Evolutionary conservation across 148 eudicot genomes (phyloP).

Genomic region (Rhododendron henanense): DNA sequence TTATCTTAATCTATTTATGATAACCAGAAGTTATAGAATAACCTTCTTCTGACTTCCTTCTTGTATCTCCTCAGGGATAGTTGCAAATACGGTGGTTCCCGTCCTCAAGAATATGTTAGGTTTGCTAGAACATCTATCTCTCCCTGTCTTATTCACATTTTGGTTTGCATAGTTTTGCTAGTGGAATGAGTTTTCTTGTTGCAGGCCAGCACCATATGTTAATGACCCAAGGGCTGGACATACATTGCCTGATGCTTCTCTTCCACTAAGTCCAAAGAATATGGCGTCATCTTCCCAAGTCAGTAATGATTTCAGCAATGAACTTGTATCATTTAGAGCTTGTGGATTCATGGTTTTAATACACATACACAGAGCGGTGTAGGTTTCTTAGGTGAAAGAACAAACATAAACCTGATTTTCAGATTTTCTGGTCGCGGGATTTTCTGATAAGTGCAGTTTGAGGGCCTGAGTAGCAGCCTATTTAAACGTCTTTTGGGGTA

Average conservation of each 20-base stretch:
- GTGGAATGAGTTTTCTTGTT: constrained; percentile 12
- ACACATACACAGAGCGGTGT: neutral
- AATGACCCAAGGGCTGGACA: constrained; percentile 29
- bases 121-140: constrained; percentile 8
- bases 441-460: neutral
- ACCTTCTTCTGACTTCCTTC: neutral
- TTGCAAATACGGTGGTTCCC: constrained; percentile 14
- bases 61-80: constrained; percentile 11
- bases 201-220: constrained; percentile 37
- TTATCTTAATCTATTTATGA: neutral
- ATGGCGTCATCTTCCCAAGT: constrained; percentile 21
- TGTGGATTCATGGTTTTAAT: neutral
- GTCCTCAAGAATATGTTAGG: constrained; percentile 19
- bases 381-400: neutral
- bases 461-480: neutral
- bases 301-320: neutral
- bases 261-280: constrained; percentile 29
- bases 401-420: neutral
- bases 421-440: neutral
- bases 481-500: neutral
- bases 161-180: constrained; percentile 3
- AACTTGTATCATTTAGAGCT: neutral
- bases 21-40: neutral
- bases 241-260: constrained; percentile 22
- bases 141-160: constrained; percentile 5